Evolutionary conservation across 257 asterid genomes (phyloP), one percentile per base, ranked within the genome.

Genomic region (Solanum dulcamara): DNA sequence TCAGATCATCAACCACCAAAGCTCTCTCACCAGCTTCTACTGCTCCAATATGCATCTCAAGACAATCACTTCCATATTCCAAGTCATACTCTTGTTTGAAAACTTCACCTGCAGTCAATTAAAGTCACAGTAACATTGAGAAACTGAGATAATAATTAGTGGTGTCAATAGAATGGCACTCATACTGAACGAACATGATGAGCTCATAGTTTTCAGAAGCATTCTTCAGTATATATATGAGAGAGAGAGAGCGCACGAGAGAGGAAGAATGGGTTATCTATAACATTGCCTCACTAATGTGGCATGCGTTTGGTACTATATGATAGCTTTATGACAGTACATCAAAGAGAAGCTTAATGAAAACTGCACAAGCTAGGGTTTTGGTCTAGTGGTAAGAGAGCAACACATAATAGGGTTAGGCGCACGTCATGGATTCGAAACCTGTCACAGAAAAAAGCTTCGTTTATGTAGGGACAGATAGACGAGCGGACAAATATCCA

Each of bases 1-100:
- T 91, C 68, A 94, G 90, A 89, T 94, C 98, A 86, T 94, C 98
- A 40, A 94, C 97, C 44, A 94, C 95, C 74, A 94, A 88, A 37
- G 97, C 94, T 62, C 87, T 92, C 66, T 94, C 98, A 18, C 93
- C 97, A 26, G 93, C 87, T 83, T 90, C 92, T 38, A 94, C 95
- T 9, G 95, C 97, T 55, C 93, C 98, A 68, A 93, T 90, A 79
- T 93, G 97, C 97, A 94, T 93, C 89, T 94, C 98, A 66, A 94
- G 92, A 83, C 97, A 94, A 87, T 94, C 98, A 24, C 97, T 94
- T 89, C 98, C 97, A 80, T 94, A 94, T 88, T 94, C 98, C 92
- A 94, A 90, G 87, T 90, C 96, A 79, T 94, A 94, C 87, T 93
- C 97, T 87, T 94, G 92, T 84, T 91, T 91, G 74, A 90, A 87